Evolutionary conservation across 2,329 filamentous ascomycete genomes (phyloP).

Genomic region (Leptosphaerulina australis): DNA sequence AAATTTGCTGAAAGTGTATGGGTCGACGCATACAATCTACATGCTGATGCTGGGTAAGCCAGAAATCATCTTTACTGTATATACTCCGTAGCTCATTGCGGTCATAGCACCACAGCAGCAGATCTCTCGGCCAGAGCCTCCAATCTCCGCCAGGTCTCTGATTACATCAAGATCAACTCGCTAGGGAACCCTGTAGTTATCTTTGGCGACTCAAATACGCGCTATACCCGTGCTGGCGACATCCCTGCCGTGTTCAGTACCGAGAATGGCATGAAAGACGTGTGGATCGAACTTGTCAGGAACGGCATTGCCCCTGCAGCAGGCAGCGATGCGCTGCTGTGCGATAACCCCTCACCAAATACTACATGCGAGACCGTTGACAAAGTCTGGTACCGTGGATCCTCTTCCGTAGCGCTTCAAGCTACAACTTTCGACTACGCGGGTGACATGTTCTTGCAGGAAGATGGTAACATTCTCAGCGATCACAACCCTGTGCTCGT

Average conservation of each 20-base stretch:
- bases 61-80: too few relatives aligned
- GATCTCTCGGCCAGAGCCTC: slow-evolving; percentile 63
- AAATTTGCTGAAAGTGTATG: slow-evolving; percentile 60
- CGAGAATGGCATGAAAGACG: slow-evolving; percentile 61
- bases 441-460: slow-evolving; percentile 62
- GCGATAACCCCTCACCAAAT: slow-evolving; percentile 62
- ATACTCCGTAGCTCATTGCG: background rate
- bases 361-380: slow-evolving; percentile 68
- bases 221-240: slow-evolving; percentile 65
- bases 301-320: slow-evolving; percentile 26
- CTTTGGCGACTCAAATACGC: slow-evolving; percentile 69
- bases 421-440: slow-evolving; percentile 63
- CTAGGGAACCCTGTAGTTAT: slow-evolving; percentile 67
- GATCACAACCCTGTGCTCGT: slow-evolving; percentile 70
- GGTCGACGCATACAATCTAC: slow-evolving; percentile 70
- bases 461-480: slow-evolving; percentile 62
- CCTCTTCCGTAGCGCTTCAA: slow-evolving; percentile 53
- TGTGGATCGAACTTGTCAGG: slow-evolving; percentile 63
- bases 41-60: slow-evolving; percentile 67
- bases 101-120: slow-evolving; percentile 51
- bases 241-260: slow-evolving; percentile 59
- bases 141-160: slow-evolving; percentile 65
- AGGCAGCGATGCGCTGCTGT: slow-evolving; percentile 50
- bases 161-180: slow-evolving; percentile 63
- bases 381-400: slow-evolving; percentile 67